Conservation (phyloP, 2,329 filamentous ascomycete species). For the Aaosphaeria pasadenensis region DNA sequence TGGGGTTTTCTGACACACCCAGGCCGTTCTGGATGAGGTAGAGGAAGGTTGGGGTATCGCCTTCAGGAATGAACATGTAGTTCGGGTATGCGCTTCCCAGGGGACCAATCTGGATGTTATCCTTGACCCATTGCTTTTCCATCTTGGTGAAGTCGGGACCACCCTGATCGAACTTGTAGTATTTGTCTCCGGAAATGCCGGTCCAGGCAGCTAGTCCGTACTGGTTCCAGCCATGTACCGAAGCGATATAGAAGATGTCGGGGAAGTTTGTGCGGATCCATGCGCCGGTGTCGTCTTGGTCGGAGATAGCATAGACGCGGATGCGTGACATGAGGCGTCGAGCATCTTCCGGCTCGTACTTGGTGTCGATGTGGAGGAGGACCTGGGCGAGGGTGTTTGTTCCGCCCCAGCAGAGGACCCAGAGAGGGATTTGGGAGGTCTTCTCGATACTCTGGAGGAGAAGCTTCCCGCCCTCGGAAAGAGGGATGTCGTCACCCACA, state of each 20-base stretch:
- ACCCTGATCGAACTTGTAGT: conserved; percentile 47
- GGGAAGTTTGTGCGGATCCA: conserved; percentile 57
- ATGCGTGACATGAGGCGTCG: conserved; percentile 29
- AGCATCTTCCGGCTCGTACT: conserved; percentile 29
- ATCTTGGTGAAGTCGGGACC: conserved; percentile 50
- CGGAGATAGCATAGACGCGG: conserved; percentile 50
- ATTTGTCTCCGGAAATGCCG: conserved; percentile 52
- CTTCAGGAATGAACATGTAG: conserved; percentile 52
- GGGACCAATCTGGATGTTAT: conserved; percentile 53
- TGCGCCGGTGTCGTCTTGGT: conserved; percentile 57
- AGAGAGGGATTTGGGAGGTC: conserved; percentile 44
- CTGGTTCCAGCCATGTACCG: conserved; percentile 55
- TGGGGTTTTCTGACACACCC: conserved; percentile 45
- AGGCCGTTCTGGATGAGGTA: conserved; percentile 51
- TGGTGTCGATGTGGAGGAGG: conserved; percentile 39
- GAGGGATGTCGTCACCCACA: conserved; percentile 24
- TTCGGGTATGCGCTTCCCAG: conserved; percentile 44
- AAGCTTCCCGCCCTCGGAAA: conserved; percentile 45
- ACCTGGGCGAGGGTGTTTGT: conserved; percentile 53
- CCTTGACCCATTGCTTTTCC: conserved; percentile 50
- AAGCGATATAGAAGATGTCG: conserved; percentile 55
- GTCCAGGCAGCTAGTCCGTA: conserved; percentile 56
- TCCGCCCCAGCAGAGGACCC: conserved; percentile 55
- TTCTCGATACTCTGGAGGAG: conserved; percentile 43
- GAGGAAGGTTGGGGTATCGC: conserved; percentile 52